phyloP scores from a whole-genome alignment of 1,284 basidiomycete species.

The Melampsora larici-populina region DNA sequence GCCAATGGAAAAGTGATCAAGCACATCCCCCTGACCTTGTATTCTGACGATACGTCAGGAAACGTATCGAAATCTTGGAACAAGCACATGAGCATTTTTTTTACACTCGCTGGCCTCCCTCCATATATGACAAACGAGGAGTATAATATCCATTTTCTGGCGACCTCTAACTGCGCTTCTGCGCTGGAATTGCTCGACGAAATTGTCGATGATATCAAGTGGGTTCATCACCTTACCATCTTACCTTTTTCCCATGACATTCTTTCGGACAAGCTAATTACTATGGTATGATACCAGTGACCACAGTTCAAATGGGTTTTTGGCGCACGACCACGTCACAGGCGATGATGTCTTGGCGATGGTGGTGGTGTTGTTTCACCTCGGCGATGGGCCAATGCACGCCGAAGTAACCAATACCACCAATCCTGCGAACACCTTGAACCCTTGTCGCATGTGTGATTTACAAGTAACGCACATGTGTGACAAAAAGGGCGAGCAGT shows the following conservation, averaged over 20 bases:
- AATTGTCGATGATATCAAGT: constrained; percentile 10
- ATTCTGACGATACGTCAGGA: too few species aligned
- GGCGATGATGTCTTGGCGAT: neutral
- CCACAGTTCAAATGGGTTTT: neutral
- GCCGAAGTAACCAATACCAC: neutral
- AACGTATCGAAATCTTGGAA: constrained; percentile 50
- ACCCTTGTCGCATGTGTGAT: constrained; percentile 5
- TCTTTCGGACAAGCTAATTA: too few species aligned
- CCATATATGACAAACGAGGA: too few species aligned
- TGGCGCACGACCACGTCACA: neutral
- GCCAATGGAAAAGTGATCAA: too few species aligned
- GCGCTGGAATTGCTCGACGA: too few species aligned
- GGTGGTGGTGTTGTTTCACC: neutral
- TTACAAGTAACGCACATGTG: too few species aligned
- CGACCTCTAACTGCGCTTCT: too few species aligned
- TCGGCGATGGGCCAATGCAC: neutral
- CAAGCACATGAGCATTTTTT: constrained; percentile 12
- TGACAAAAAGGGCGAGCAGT: too few species aligned
- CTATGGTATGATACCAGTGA: neutral
- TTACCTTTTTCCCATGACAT: too few species aligned
- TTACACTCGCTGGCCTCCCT: neutral
- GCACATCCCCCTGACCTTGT: too few species aligned
- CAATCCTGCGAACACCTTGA: neutral
- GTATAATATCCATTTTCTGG: too few species aligned
- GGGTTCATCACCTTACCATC: too few species aligned